Base-by-base conservation (phyloP, 305 asterid genomes). In the Fraxinus baroniana region DNA sequence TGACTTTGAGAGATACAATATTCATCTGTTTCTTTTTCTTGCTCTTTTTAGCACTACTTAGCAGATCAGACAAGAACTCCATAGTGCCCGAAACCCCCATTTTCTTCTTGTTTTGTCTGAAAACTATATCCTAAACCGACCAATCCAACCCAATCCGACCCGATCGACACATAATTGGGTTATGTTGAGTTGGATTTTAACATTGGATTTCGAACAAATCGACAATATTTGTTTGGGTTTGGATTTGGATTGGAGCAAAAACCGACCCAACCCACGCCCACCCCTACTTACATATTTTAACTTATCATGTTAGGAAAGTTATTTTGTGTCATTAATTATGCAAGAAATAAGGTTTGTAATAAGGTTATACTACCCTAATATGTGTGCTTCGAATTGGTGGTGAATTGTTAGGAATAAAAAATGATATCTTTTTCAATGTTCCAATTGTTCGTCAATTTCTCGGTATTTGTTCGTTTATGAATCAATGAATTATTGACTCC, bases 1-100 rank as follows among this genome's bases (percentile, higher is more conserved):
- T 84, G 74, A 94, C 84, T 79, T 93, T 94, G 79, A 94, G 87
- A 6, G 92, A 55, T 0, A 94, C 97, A 2, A 91, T 93, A 35
- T 86, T 88, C 7, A 88, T 82, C 68, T 77, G 90, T 81, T 91
- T 91, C 91, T 78, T 93, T 82, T 90, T 94, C 90, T 94, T 94
- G 82, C 84, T 89, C 84, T 82, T 92, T 62, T 41, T 90, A 0
- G 85, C 80, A 75, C 85, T 84, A 84, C 89, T 86, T 2, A 92
- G 49, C 79, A 94, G 32, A 68, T 94, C 97, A 24, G 93, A 82
- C 75, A 94, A 88, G 88, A 88, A 94, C 76, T 94, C 95, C 22
- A 94, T 46, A 35, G 97, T 94, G 28, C 98, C 98, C 18, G 90
- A 84, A 52, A 93, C 89, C 82, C 98, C 98, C 97, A 94, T 94